A percentile compares a stretch with the other conserved stretches of the same genome.
phyloP scores from a whole-genome alignment of 495 filamentous ascomycete species.

The Hyaloscypha finlandica region DNA sequence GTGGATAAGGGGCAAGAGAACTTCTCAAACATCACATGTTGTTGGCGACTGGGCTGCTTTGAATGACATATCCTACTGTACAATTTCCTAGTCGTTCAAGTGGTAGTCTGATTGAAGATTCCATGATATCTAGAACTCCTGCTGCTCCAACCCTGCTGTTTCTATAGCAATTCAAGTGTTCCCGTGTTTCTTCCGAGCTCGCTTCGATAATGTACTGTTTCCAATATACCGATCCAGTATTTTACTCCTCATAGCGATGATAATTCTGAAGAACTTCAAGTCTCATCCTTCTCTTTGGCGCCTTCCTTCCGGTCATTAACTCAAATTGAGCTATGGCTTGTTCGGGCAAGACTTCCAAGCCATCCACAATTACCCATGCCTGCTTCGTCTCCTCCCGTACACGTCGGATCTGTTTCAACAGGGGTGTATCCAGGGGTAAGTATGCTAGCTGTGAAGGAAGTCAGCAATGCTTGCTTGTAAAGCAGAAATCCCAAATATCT shows the following conservation, averaged over 20 bases:
- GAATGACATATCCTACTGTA: not conserved
- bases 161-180: not conserved
- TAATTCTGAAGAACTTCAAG: slow-evolving; percentile 60
- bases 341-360: slow-evolving; percentile 75
- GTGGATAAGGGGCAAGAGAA: slow-evolving; percentile 39
- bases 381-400: slow-evolving; percentile 60
- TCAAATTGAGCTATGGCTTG: slow-evolving; percentile 85
- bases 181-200: not conserved
- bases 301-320: slow-evolving; percentile 79
- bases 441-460: slow-evolving; percentile 57
- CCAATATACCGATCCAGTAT: too few relatives aligned
- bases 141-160: too few relatives aligned
- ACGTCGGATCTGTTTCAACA: slow-evolving; percentile 64
- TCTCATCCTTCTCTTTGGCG: slow-evolving; percentile 73
- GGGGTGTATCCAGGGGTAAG: slow-evolving; percentile 69
- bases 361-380: slow-evolving; percentile 78
- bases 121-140: too few relatives aligned
- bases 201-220: not conserved
- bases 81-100: too few relatives aligned
- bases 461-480: too few relatives aligned
- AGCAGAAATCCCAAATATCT: too few relatives aligned
- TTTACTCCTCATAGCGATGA: slow-evolving; percentile 37
- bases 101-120: too few relatives aligned
- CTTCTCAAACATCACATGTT: slow-evolving; percentile 31
- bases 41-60: not conserved